Evolutionary conservation across 2,329 filamentous ascomycete species (phyloP).

Genomic region (Colletotrichum sp.): DNA sequence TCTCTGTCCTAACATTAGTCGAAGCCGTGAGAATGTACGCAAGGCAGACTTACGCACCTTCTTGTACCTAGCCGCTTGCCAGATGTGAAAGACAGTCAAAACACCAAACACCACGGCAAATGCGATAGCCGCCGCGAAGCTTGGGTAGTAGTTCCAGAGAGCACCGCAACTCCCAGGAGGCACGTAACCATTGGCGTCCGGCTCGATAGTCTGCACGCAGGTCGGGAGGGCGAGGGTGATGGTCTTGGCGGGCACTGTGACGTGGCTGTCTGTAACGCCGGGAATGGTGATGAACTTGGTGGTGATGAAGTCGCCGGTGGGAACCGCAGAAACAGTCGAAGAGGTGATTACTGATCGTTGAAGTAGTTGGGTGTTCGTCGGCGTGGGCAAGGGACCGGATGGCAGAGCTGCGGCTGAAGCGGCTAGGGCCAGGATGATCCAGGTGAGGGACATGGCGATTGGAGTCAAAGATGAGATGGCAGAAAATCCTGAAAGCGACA

Average conservation of each 20-base stretch:
- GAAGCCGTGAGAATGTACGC: background rate
- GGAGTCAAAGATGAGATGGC: background rate
- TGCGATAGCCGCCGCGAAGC: constrained; percentile 30
- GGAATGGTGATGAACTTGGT: constrained; percentile 31
- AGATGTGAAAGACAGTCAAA: constrained; percentile 22
- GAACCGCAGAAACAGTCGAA: background rate
- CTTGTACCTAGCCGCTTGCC: constrained; percentile 26
- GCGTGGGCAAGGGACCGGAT: background rate
- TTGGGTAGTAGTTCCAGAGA: constrained; percentile 37
- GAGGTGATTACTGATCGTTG: background rate
- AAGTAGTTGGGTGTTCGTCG: background rate
- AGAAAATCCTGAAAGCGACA: background rate
- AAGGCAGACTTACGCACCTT: constrained; percentile 24
- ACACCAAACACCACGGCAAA: constrained; percentile 32
- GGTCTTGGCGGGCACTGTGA: constrained; percentile 34
- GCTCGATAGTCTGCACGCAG: constrained; percentile 37
- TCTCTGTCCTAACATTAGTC: constrained; percentile 9
- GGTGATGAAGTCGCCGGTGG: constrained; percentile 27
- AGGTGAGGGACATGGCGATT: background rate
- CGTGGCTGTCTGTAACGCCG: constrained; percentile 29
- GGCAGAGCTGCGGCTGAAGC: background rate
- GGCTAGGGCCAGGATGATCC: background rate
- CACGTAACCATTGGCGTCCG: constrained; percentile 36
- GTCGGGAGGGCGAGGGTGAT: constrained; percentile 36
- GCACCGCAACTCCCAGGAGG: constrained; percentile 34